Base-by-base conservation (phyloP, 1,139 yeast species). In the Meyerozyma elateridarum region DNA sequence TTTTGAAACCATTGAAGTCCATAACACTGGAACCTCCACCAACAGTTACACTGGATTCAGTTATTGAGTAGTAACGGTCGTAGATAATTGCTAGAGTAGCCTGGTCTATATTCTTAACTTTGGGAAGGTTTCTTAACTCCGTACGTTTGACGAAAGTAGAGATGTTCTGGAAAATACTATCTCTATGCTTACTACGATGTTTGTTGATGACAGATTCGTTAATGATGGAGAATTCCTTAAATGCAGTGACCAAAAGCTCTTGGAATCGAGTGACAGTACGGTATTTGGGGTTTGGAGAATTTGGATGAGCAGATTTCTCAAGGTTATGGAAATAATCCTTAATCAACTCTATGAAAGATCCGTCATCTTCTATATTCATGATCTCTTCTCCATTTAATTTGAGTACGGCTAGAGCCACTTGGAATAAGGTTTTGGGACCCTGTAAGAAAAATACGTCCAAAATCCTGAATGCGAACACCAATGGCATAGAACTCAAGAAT, bases 101-200 rank as follows among this genome's bases (percentile, higher is more conserved):
- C 24, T 60, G 64, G 4, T 70, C 56, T 29, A 91, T 61, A 47
- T 84, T 75, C 15, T 66, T 68, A 0, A 87, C 74, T 48, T 80
- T 81, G 16, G 93, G 89, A 37, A 91, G 63, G 52, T 85, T 88
- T 42, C 98, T 71, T 24, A 91, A 56, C 54, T 91, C 96, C 0
- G 97, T 87, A 37, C 96, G 71, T 54, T 91, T 91, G 26, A 93
- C 95, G 61, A 91, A 91, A 0, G 80, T 69, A 43, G 93, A 94
- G 41, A 91, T 87, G 39, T 91, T 89, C 45, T 76, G 85, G 49
- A 85, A 76, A 32, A 91, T 89, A 22, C 79, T 75, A 46, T 80
- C 79, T 54, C 89, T 80, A 52, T 78, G 81, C 49, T 74, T 82
- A 26, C 73, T 64, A 35, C 97, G 74, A 47, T 79, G 84, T 37